phyloP scores from a whole-genome alignment of 495 filamentous ascomycete species.

The Margaritispora aquatica region DNA sequence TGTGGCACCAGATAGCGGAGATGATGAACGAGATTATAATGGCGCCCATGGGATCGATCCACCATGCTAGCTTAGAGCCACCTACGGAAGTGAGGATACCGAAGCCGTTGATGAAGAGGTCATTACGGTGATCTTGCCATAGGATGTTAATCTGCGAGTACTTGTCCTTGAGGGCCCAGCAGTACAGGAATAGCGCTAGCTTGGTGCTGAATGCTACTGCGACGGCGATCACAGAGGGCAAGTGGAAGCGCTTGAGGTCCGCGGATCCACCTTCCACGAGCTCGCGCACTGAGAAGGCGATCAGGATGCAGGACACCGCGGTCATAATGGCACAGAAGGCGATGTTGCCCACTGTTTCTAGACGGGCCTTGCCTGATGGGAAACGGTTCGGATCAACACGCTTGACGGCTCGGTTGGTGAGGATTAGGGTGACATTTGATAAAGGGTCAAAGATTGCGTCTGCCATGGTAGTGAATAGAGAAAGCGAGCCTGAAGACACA shows the following conservation, averaged over 20 bases:
- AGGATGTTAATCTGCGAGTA: constrained; percentile 90
- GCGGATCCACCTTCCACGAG: constrained; percentile 37
- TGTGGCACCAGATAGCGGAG: constrained; percentile 70
- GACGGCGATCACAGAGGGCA: constrained; percentile 87
- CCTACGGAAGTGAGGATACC: constrained; percentile 86
- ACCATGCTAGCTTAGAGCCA: constrained; percentile 84
- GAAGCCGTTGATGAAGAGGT: constrained; percentile 84
- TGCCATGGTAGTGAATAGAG: constrained; percentile 96
- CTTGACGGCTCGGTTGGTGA: constrained; percentile 83
- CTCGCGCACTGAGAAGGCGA: constrained; percentile 76
- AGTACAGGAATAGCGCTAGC: constrained; percentile 79
- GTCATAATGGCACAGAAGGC: constrained; percentile 97
- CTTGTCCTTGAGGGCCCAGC: constrained; percentile 80
- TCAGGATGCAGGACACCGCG: constrained; percentile 81
- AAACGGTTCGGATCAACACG: constrained; percentile 85
- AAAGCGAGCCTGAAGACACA: constrained; percentile 77
- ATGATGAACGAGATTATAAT: constrained; percentile 76
- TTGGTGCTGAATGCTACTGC: constrained; percentile 80
- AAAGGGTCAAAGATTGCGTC: constrained; percentile 94
- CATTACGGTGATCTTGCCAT: constrained; percentile 88
- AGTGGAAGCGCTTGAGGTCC: constrained; percentile 58
- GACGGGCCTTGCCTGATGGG: constrained; percentile 87
- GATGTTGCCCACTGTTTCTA: constrained; percentile 96
- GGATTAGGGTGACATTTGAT: constrained; percentile 81
- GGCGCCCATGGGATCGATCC: constrained; percentile 91